These are phyloP conservation scores for Corynascus novoguineensis DNA, from an alignment of 495 filamentous ascomycete genomes.

Conservation along the genomic window DNA sequence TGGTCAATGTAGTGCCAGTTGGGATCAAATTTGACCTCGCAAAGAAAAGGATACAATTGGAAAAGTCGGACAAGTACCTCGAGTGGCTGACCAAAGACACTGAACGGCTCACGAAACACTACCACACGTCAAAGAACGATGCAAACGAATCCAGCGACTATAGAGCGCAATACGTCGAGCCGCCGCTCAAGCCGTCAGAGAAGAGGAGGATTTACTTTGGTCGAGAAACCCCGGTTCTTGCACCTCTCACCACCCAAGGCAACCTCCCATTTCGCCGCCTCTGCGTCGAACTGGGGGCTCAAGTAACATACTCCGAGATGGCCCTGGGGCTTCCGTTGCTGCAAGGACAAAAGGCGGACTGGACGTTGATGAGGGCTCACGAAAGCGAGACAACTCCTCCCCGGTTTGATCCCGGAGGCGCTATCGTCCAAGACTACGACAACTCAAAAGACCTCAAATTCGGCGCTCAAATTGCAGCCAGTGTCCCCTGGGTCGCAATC, in stretches of 20 bases:
- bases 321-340: conserved; percentile 85
- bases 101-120: conserved; percentile 47
- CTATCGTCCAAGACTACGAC: conserved; percentile 66
- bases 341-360: conserved; percentile 87
- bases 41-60: conserved; percentile 57
- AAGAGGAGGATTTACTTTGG: conserved; percentile 92
- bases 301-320: conserved; percentile 97
- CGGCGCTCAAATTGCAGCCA: conserved; percentile 85
- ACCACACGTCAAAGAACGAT: conserved; percentile 41
- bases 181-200: conserved; percentile 83
- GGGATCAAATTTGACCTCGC: conserved; percentile 63
- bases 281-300: conserved; percentile 83
- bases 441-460: conserved; percentile 79
- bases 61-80: conserved; percentile 69
- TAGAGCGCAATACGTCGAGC: conserved; percentile 71
- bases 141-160: conserved; percentile 57
- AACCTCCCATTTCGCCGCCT: conserved; percentile 93
- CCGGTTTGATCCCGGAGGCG: conserved; percentile 39
- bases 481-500: conserved; percentile 78
- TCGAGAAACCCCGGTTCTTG: conserved; percentile 82
- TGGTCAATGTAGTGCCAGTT: conserved; percentile 65
- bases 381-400: conserved; percentile 70
- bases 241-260: conserved; percentile 87
- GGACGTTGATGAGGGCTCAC: conserved; percentile 90
- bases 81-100: conserved; percentile 63